Conservation (phyloP, 2,329 filamentous ascomycete species). For the Colletotrichum tabaci region DNA sequence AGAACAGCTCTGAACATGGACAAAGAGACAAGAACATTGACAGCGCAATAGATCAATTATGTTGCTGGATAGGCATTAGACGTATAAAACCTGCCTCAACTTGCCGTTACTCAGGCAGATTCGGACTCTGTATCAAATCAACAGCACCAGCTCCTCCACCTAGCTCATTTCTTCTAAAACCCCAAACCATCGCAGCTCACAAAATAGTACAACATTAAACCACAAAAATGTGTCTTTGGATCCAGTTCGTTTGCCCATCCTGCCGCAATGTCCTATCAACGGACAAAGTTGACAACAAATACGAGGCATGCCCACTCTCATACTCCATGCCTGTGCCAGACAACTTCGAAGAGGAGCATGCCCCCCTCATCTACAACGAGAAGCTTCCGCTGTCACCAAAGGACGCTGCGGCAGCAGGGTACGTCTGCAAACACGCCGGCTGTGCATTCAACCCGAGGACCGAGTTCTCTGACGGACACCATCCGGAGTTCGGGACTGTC, state of each 20-base stretch:
- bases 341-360: background rate
- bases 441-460: slow-evolving; percentile 9
- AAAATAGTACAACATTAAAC: background rate
- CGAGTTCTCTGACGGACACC: background rate
- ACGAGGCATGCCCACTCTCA: slow-evolving; percentile 17
- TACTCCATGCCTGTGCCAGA: background rate
- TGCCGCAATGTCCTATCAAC: slow-evolving; percentile 16
- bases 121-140: too few relatives aligned
- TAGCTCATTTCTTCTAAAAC: too few relatives aligned
- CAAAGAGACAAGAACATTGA: too few relatives aligned
- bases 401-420: background rate
- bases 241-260: slow-evolving; percentile 22
- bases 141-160: too few relatives aligned
- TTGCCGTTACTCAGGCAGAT: too few relatives aligned
- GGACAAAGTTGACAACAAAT: background rate
- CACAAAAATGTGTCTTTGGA: slow-evolving; percentile 13
- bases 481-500: background rate
- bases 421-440: background rate
- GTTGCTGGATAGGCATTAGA: too few relatives aligned
- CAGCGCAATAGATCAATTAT: too few relatives aligned
- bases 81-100: too few relatives aligned
- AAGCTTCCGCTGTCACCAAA: background rate
- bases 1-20: too few relatives aligned
- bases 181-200: too few relatives aligned
- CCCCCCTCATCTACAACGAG: background rate